A percentile compares a stretch with the other conserved stretches of the same genome.
These are phyloP conservation scores for Colletotrichum simmondsii DNA, from an alignment of 2,329 filamentous ascomycete species.

Conservation along the genomic window DNA sequence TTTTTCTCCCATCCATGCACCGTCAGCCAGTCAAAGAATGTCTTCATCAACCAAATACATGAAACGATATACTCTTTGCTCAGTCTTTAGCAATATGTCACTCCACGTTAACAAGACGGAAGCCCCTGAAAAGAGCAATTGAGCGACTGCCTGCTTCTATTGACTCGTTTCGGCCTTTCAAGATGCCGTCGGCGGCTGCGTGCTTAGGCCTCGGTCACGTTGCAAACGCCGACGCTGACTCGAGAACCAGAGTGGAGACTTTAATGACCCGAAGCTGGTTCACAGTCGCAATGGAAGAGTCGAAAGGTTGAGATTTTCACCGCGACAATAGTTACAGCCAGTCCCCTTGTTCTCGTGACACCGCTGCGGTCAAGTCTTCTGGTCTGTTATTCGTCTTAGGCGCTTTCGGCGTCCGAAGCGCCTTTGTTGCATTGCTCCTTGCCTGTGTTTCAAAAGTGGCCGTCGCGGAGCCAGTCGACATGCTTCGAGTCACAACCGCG, in stretches of 20 bases:
- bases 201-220: not conserved
- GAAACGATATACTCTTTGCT: not conserved
- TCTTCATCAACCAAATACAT: not conserved
- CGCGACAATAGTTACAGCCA: not conserved
- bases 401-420: not conserved
- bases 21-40: not conserved
- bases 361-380: not conserved
- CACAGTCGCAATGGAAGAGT: not conserved
- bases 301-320: not conserved
- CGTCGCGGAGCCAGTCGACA: not conserved
- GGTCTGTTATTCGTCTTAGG: not conserved
- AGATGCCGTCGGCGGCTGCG: not conserved
- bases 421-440: not conserved
- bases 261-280: not conserved
- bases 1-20: not conserved
- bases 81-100: too few relatives aligned
- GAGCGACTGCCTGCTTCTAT: not conserved
- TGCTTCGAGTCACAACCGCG: not conserved
- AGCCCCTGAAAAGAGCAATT: not conserved
- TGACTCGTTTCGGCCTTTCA: not conserved
- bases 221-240: not conserved
- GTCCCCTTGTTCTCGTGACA: not conserved
- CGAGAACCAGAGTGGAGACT: not conserved
- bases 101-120: not conserved
- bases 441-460: not conserved